phyloP scores from a whole-genome alignment of 202 grass and related monocot genomes.

The Sporobolus alterniflorus region DNA sequence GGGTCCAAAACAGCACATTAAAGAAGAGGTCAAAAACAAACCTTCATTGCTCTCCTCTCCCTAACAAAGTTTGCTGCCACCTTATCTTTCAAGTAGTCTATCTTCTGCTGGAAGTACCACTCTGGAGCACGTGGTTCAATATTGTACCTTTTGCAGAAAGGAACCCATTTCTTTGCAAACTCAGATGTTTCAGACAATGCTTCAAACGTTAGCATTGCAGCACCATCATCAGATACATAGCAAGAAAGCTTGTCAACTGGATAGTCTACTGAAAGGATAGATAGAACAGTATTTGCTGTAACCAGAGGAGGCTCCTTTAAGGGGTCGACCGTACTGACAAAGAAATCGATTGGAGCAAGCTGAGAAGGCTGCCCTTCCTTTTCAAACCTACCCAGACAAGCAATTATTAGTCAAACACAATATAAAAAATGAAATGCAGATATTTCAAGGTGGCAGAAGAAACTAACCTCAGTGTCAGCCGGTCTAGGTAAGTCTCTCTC shows the following conservation, averaged over 20 bases:
- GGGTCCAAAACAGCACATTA: not conserved
- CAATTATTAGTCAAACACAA: constrained; percentile 12
- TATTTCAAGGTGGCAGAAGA: not conserved
- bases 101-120: constrained; percentile 90
- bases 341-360: constrained; percentile 75
- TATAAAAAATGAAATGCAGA: not conserved
- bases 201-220: constrained; percentile 95
- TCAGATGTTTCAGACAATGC: constrained; percentile 93
- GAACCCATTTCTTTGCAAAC: constrained; percentile 99
- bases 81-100: constrained; percentile 93
- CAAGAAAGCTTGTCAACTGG: constrained; percentile 85
- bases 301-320: constrained; percentile 84
- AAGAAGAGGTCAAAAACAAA: constrained; percentile 10
- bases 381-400: constrained; percentile 70
- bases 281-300: constrained; percentile 92
- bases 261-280: constrained; percentile 89
- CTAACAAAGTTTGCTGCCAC: constrained; percentile 66
- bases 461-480: constrained; percentile 76
- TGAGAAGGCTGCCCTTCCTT: constrained; percentile 90
- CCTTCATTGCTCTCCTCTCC: constrained; percentile 96
- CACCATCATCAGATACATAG: constrained; percentile 97
- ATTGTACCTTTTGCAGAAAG: constrained; percentile 76
- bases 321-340: constrained; percentile 93
- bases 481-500: constrained; percentile 91
- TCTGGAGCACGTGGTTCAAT: constrained; percentile 90